phyloP scores from a whole-genome alignment of 305 asterid genomes.

The Withania somnifera region DNA sequence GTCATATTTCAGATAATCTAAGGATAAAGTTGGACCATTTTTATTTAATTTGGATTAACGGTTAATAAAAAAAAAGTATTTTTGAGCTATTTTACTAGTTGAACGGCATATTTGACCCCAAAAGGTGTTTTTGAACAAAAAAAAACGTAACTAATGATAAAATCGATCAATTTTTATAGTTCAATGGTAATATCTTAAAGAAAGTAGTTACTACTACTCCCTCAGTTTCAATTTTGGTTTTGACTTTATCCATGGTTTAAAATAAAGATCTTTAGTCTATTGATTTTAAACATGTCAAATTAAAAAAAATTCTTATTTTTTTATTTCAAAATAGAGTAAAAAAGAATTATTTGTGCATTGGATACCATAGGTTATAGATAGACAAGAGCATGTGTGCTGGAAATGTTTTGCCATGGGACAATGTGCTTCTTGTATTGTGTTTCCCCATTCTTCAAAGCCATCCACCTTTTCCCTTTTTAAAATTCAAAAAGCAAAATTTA shows the following conservation, averaged over 20 bases:
- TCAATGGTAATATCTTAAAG: too few species aligned
- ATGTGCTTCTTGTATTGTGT: constrained; percentile 35
- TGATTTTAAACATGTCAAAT: too few species aligned
- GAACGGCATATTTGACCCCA: background rate
- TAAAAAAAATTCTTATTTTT: too few species aligned
- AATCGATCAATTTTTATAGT: too few species aligned
- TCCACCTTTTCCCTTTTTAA: background rate
- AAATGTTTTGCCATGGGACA: constrained; percentile 39
- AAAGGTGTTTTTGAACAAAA: background rate
- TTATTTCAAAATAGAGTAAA: too few species aligned
- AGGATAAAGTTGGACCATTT: too few species aligned
- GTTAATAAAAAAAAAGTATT: too few species aligned
- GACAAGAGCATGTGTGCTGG: constrained; percentile 42
- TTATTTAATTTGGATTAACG: background rate
- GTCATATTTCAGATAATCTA: too few species aligned
- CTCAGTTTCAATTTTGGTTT: too few species aligned
- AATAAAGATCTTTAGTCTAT: too few species aligned
- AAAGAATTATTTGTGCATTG: constrained; percentile 36
- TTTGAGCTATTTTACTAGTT: background rate
- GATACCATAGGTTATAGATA: constrained; percentile 31
- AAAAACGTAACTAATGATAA: too few species aligned
- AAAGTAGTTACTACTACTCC: background rate
- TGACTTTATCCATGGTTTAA: too few species aligned
- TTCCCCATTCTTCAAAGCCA: background rate
- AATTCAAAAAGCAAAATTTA: background rate